Conservation (phyloP, 768 basidiomycete species). For the Pleurotus salmoneostramineus region DNA sequence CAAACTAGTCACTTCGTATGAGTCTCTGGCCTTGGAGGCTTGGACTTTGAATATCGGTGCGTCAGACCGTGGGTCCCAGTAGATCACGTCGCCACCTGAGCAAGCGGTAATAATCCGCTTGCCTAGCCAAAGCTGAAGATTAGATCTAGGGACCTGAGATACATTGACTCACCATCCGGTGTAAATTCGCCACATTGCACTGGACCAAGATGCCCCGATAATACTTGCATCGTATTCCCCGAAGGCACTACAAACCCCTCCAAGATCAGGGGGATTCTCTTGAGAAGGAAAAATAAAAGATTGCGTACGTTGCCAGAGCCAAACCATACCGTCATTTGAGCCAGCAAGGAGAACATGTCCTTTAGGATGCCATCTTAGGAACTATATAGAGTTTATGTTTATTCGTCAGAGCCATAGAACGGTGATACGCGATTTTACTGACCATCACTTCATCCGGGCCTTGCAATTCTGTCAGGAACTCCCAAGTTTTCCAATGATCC, state of each 20-base stretch:
- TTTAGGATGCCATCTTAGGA: conserved; percentile 95
- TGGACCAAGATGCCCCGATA: conserved; percentile 83
- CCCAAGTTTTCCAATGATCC: conserved; percentile 79
- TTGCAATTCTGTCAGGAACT: conserved; percentile 89
- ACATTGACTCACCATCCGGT: conserved; percentile 62
- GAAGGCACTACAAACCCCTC: conserved; percentile 68
- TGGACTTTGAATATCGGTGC: conserved; percentile 81
- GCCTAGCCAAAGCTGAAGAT: conserved; percentile 35
- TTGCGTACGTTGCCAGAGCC: conserved; percentile 92
- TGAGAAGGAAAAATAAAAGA: not conserved
- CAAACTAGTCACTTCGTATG: conserved; percentile 84
- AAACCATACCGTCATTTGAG: conserved; percentile 88
- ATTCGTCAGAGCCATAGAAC: not conserved
- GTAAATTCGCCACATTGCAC: conserved; percentile 90
- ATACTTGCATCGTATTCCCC: conserved; percentile 94
- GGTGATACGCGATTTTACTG: conserved; percentile 20
- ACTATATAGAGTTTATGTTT: conserved; percentile 40
- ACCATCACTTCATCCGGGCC: conserved; percentile 97
- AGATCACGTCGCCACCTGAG: conserved; percentile 74
- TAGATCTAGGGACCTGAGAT: conserved; percentile 1
- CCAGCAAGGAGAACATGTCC: conserved; percentile 87
- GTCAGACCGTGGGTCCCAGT: conserved; percentile 87
- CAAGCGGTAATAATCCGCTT: conserved; percentile 89
- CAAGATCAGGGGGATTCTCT: not conserved
- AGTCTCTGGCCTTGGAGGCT: conserved; percentile 62